phyloP scores from a whole-genome alignment of 306 rosid species.

The Fagus crenata region DNA sequence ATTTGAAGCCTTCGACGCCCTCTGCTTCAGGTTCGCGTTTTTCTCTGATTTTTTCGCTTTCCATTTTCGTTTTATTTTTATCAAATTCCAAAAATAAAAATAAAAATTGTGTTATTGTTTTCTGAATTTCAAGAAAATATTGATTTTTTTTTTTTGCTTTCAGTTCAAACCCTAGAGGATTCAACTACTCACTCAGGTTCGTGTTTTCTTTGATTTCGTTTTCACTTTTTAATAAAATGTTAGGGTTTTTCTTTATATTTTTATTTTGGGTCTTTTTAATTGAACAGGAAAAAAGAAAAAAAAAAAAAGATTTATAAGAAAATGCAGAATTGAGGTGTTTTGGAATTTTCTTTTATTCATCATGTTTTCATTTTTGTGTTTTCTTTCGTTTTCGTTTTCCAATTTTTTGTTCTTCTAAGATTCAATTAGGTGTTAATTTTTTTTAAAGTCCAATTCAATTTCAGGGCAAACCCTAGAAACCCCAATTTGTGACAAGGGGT shows the following conservation, averaged over 20 bases:
- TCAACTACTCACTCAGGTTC: neutral
- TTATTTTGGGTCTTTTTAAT: neutral
- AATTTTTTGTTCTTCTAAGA: neutral
- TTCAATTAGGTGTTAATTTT: neutral
- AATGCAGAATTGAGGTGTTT: no score
- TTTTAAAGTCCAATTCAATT: no score
- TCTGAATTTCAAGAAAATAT: neutral
- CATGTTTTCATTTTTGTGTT: no score
- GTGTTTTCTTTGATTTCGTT: neutral
- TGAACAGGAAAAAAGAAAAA: no score
- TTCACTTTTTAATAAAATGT: neutral
- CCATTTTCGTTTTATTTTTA: neutral
- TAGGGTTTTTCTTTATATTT: neutral
- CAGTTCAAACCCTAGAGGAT: conserved; percentile 20
- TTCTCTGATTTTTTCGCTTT: conserved; percentile 5
- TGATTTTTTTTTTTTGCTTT: neutral
- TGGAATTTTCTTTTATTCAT: no score
- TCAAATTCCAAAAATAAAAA: neutral
- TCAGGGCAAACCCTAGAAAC: no score
- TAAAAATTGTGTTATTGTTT: neutral
- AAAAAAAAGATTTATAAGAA: no score
- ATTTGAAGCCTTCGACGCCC: conserved; percentile 38
- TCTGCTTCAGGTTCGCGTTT: conserved; percentile 43
- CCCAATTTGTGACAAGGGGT: no score
- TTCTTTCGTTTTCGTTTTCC: no score